Evolutionary conservation across 139 green algal genomes (phyloP), one percentile per base, ranked within the genome.

Genomic region (Parachlorella kessleri): DNA sequence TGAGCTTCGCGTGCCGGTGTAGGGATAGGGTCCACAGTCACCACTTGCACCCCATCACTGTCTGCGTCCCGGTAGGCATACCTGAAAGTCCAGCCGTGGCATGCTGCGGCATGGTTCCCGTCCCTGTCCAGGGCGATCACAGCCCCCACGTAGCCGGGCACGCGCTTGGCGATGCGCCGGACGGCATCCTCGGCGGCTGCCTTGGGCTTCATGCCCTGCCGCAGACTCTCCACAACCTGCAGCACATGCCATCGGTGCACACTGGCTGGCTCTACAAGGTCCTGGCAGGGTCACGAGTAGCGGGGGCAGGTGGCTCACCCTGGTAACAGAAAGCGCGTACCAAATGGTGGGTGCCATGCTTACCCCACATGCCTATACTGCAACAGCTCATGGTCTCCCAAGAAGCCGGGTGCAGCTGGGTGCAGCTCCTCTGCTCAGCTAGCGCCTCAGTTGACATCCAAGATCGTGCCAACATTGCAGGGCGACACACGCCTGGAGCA

Each of bases 161-260:
- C 84, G 1, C 72, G 35, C 3, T 36, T 54, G 1, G 70, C 77
- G 3, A 93, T 93, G 70, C 88, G 83, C 26, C n/a, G 26, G 4
- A 93, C 66, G 1, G 86, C 85, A 7, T 85, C 85, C 55, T 94
- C 86, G 2, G 87, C 88, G 14, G 92, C 92, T 24, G 77, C 32
- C 38, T 71, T 66, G 1, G 91, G 91, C 37, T 30, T 53, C 65
- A 84, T 55, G 4, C 90, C 90, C 2, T 36, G 80, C 9, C 91
- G 69, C 87, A 96, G 90, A 41, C 67, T 85, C 72, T 94, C 92
- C 9, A 96, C 90, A 4, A 87, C 91, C 77, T 92, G 82, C 42
- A 76, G 6, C 35, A 18, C 40, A 70, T 40, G 38, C 14, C n/a
- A n/a, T n/a, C n/a, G 24, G 53, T 35, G 14, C 48, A 36, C 30